Evolutionary conservation across 495 filamentous ascomycete genomes (phyloP).

Genomic region (Penicillium odoratum): DNA sequence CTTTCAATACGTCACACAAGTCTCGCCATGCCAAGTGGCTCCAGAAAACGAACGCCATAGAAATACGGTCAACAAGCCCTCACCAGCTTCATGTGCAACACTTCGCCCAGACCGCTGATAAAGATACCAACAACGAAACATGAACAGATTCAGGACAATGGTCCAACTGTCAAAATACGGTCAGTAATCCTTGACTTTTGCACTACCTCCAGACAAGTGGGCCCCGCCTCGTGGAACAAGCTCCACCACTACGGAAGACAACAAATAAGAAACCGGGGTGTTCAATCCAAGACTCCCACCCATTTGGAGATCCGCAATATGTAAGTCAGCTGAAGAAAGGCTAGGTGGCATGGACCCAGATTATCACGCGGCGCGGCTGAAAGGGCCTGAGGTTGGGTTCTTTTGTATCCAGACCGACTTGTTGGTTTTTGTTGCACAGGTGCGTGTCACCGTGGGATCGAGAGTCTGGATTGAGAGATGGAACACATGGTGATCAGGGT

Average conservation of each 20-base stretch:
- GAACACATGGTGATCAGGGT: conserved; percentile 5
- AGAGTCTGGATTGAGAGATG: conserved; percentile 8
- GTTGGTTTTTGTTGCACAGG: conserved; percentile 20
- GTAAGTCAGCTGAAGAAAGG: conserved; percentile 13
- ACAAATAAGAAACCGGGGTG: not conserved
- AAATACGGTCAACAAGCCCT: not conserved
- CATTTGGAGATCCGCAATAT: not conserved
- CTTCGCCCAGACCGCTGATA: conserved; percentile 15
- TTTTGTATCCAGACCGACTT: conserved; percentile 16
- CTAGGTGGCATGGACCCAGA: not conserved
- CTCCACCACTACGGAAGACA: not conserved
- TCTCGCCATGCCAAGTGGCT: conserved; percentile 11
- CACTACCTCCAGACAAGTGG: not conserved
- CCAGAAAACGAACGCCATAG: not conserved
- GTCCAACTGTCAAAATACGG: conserved; percentile 4
- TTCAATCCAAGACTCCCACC: not conserved
- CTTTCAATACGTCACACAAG: not conserved
- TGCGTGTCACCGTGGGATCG: conserved; percentile 31
- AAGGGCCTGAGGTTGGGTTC: conserved; percentile 3
- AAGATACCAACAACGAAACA: conserved; percentile 7
- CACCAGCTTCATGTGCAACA: conserved; percentile 6
- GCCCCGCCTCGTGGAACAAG: conserved; percentile 13
- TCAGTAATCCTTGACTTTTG: not conserved
- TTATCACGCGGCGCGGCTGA: conserved; percentile 20
- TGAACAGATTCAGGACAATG: conserved; percentile 1